phyloP scores from a whole-genome alignment of 345 rosid species.

The Syzygium oleosum region DNA sequence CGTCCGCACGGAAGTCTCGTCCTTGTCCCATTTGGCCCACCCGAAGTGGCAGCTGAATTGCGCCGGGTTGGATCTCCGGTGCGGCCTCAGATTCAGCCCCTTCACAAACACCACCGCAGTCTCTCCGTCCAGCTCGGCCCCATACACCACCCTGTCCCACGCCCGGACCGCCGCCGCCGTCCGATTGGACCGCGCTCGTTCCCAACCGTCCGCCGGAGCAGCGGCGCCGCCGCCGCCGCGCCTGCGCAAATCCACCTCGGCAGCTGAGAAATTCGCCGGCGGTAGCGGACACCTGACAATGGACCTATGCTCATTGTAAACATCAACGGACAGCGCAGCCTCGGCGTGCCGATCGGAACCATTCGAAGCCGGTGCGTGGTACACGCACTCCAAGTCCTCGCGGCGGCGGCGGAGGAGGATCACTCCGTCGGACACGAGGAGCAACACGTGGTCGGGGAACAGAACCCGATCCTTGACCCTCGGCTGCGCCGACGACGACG shows the following conservation, averaged over 20 bases:
- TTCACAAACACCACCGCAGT: conserved; percentile 72
- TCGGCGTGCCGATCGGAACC: neutral
- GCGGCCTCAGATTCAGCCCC: conserved; percentile 86
- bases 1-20: conserved; percentile 27
- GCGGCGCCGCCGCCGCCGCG: conserved; percentile 32
- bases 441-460: conserved; percentile 74
- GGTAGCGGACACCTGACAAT: conserved; percentile 70
- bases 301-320: conserved; percentile 39
- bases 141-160: conserved; percentile 75
- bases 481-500: conserved; percentile 19
- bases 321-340: conserved; percentile 49
- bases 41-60: conserved; percentile 67
- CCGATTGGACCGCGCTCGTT: conserved; percentile 15
- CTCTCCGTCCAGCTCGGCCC: conserved; percentile 56
- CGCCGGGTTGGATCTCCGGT: conserved; percentile 52
- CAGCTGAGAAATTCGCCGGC: conserved; percentile 41
- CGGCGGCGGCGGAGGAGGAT: neutral
- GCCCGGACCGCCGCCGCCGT: conserved; percentile 30
- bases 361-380: conserved; percentile 3
- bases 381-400: conserved; percentile 53
- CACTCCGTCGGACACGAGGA: conserved; percentile 36
- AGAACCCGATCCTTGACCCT: conserved; percentile 52
- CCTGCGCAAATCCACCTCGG: conserved; percentile 45
- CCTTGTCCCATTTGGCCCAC: conserved; percentile 27
- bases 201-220: neutral